Base-by-base conservation (phyloP, 805 yeast species). In the Candida peoriensis region DNA sequence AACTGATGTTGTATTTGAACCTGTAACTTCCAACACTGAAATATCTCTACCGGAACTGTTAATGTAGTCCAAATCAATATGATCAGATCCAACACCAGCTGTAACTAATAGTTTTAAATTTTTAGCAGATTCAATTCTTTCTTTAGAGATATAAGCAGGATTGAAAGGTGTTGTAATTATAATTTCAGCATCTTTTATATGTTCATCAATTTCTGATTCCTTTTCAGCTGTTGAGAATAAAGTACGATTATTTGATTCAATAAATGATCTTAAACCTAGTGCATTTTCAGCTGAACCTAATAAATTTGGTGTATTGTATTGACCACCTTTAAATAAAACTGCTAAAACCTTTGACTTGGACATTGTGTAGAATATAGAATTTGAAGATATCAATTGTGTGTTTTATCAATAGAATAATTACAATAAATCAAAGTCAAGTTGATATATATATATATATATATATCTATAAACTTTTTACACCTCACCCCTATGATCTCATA, bases 31-130 rank as follows among this genome's bases (percentile, higher is more conserved):
- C 32, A 77, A 65, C 14, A 83, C 93, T 13, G 81, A 69, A 51
- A 83, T 74, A 42, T 74, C 71, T 40, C 65, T 64, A 44, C 73
- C 77, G 47, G 77, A 74, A 44, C 85, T 78, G 47, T 62, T 56
- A 48, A 64, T 64, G 48, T 82, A 82, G 46, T 70, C 70, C 49
- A 83, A 68, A 52, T 82, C 90, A 43, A 82, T 68, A 60, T 83
- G 93, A 56, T 83, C 93, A 15, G 87, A 78, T 10, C 94, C 94
- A 40, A 83, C 88, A 48, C 93, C 94, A 8, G 94, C 94, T 32
- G 89, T 83, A 47, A 81, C 68, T 41, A 78, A 65, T 33, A 80
- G 54, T 64, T 81, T 81, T 60, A 83, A 70, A 34, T 79, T 81
- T 56, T 78, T 77, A 22, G 90, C 89, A 52, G 73, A 71, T 32